Conservation (phyloP, 1,284 basidiomycete genomes). For the Cryptococcus maquisensis region DNA sequence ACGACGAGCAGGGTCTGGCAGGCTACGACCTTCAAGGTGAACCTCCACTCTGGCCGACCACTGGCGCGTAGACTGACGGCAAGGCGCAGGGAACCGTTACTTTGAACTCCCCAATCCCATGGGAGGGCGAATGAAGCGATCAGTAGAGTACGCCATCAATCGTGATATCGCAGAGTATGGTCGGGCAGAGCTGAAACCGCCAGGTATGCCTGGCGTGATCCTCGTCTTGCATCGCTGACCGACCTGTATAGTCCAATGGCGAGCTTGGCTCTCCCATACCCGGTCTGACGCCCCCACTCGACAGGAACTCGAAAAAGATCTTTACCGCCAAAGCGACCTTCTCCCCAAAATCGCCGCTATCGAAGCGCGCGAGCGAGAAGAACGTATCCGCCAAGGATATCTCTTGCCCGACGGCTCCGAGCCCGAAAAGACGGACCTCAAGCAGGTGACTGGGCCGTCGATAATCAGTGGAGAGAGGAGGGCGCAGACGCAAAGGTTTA, state of each 20-base stretch:
- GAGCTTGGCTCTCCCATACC: constrained; percentile 39
- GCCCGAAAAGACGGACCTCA: not conserved
- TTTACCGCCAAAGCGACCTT: constrained; percentile 22
- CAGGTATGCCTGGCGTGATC: constrained; percentile 11
- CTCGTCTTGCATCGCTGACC: not conserved
- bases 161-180: constrained; percentile 24
- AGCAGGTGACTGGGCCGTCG: constrained; percentile 15
- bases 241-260: constrained; percentile 29
- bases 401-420: constrained; percentile 23
- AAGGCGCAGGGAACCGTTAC: constrained; percentile 23
- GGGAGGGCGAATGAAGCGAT: constrained; percentile 26
- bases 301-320: constrained; percentile 33
- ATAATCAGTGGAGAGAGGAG: constrained; percentile 3
- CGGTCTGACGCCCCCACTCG: constrained; percentile 33
- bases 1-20: constrained; percentile 9
- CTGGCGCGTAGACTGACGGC: not conserved
- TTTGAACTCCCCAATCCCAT: constrained; percentile 26
- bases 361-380: constrained; percentile 35
- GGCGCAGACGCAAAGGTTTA: constrained; percentile 5
- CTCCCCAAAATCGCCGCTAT: constrained; percentile 28
- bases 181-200: constrained; percentile 24
- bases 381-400: constrained; percentile 45
- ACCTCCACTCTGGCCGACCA: not conserved
- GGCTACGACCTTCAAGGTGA: constrained; percentile 19
- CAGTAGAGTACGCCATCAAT: constrained; percentile 30